Conservation (phyloP, 148 eudicot genomes). For the Vaccinium vitisidaea region DNA sequence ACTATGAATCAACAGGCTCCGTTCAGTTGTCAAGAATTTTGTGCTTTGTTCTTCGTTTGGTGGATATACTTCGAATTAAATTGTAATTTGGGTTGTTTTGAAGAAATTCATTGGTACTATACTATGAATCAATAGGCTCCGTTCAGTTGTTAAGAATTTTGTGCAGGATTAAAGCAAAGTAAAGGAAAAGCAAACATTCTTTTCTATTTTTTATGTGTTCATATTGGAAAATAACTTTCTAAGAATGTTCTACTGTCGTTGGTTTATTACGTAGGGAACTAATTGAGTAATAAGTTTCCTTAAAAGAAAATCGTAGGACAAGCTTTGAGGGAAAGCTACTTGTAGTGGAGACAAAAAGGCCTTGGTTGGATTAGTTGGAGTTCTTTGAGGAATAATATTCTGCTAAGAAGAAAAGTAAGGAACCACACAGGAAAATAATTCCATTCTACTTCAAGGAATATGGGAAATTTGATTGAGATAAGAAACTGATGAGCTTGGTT, state of each 20-base stretch:
- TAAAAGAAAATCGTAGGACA: background rate
- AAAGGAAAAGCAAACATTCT: background rate
- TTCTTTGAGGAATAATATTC: background rate
- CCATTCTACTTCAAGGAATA: background rate
- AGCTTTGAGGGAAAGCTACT: background rate
- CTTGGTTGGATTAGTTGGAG: background rate
- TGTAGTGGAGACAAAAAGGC: background rate
- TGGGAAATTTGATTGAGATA: background rate
- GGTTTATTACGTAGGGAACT: background rate
- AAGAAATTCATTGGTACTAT: background rate
- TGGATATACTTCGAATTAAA: background rate
- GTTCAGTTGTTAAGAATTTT: background rate
- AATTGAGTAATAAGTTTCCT: background rate
- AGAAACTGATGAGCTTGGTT: slow-evolving; percentile 5
- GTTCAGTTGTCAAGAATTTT: too few relatives aligned
- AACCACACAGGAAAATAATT: background rate
- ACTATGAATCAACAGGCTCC: too few relatives aligned
- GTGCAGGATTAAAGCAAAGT: background rate
- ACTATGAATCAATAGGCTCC: too few relatives aligned
- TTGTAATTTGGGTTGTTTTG: too few relatives aligned
- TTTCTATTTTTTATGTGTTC: background rate
- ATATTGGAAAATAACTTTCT: background rate
- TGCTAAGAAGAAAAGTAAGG: background rate
- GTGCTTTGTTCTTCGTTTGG: background rate
- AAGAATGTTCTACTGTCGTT: background rate